Base-by-base conservation (phyloP, 1,139 yeast species). In the Lodderomyces elongisporus region DNA sequence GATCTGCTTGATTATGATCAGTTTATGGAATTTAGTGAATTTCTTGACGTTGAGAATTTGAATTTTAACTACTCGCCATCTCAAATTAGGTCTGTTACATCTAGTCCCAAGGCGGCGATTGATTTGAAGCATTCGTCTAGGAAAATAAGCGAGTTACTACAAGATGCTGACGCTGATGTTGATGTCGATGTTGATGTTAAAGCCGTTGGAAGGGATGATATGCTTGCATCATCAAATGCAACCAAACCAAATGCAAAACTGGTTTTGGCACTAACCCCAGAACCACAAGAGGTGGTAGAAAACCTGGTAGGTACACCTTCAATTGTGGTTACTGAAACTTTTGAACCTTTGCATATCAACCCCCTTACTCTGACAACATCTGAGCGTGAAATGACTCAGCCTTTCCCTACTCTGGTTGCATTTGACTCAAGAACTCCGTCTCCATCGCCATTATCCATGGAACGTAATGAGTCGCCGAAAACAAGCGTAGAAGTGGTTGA, bases 21-120 rank as follows among this genome's bases (percentile, higher is more conserved):
- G 29, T 53, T 71, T 16, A 64, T 70, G 60, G 88, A 80, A 45
- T 76, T 81, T 45, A 74, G 81, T 28, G 81, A 78, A 41, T 74
- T 74, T 48, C 76, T 82, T 32, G 78, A 80, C 49, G 76, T 79
- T 46, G 87, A 66, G 18, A 54, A 62, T 41, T 51, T 63, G 43
- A 60, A 58, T 42, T 60, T 64, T 35, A 47, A 55, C 4, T 39
- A 45, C 30, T 49, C 56, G 6, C 56, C 56, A 9, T 18, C 22
- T 17, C 25, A 9, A 4, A 4, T 6, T 4, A 24, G 13, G 10
- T 18, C 25, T 14, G 12, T 28, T 7, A 28, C 29, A 9, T n/a
- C n/a, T n/a, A 31, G 33, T 31, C 25, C 29, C 9, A 17, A 22
- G 14, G 8, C 9, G 7, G 26, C 12, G 26, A n/a, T 13, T 24